Percentiles rank a stretch among this genome's conserved stretches.
phyloP scores from a whole-genome alignment of 2,329 filamentous ascomycete genomes.

The Calycina herbarum region DNA sequence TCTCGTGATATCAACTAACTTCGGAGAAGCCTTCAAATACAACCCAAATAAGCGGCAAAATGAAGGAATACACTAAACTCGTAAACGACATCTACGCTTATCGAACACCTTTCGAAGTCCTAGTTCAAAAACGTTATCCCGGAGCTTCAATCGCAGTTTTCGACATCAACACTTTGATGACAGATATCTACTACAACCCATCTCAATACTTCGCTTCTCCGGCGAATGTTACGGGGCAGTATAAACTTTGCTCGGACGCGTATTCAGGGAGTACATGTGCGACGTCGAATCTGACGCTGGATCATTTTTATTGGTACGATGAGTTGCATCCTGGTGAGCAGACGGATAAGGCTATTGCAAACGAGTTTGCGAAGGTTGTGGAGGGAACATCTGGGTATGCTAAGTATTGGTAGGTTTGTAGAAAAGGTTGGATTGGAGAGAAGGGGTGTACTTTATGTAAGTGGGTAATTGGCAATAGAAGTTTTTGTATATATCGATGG shows the following conservation, averaged over 20 bases:
- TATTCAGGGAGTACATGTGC: conserved; percentile 38
- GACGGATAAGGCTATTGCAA: conserved; percentile 57
- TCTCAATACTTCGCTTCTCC: conserved; percentile 61
- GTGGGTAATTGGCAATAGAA: background rate
- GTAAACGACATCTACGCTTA: conserved; percentile 52
- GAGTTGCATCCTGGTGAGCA: conserved; percentile 70
- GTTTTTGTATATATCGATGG: background rate
- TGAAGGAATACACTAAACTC: conserved; percentile 49
- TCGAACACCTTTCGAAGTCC: conserved; percentile 48
- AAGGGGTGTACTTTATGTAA: background rate
- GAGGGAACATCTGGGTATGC: conserved; percentile 43
- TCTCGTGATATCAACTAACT: background rate
- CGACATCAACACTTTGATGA: conserved; percentile 64
- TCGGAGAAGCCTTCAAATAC: conserved; percentile 44
- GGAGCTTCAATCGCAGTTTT: conserved; percentile 65
- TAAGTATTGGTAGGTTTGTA: conserved; percentile 33
- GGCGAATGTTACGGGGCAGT: conserved; percentile 60
- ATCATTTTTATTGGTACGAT: conserved; percentile 73
- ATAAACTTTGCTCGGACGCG: conserved; percentile 50
- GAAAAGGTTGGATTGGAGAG: background rate
- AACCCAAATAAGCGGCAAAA: conserved; percentile 49
- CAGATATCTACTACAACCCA: conserved; percentile 65
- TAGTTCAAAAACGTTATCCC: conserved; percentile 50
- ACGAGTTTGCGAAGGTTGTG: conserved; percentile 56
- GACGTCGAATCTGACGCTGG: conserved; percentile 42